Evolutionary conservation across 495 filamentous ascomycete species (phyloP).

Genomic region (Echria macrotheca): DNA sequence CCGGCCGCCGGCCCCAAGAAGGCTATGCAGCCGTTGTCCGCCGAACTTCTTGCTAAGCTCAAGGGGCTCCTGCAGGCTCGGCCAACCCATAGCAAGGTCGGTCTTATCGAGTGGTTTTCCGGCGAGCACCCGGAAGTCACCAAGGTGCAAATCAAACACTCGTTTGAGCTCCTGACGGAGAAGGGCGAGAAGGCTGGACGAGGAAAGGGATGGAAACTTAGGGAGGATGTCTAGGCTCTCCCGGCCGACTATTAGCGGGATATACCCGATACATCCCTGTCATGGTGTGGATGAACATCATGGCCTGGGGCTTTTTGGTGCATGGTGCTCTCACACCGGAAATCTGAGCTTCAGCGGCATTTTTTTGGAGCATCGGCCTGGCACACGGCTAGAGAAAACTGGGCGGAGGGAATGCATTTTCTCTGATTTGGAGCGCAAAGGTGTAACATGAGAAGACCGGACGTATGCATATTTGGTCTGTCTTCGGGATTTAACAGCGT

Average conservation of each 20-base stretch:
- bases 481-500: no score
- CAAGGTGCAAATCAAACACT: conserved; percentile 21
- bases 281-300: no score
- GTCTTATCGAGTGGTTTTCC: conserved; percentile 25
- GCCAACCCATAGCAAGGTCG: conserved; percentile 26
- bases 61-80: conserved; percentile 19
- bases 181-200: conserved; percentile 1
- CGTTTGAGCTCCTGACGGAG: conserved; percentile 22
- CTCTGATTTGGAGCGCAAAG: no score
- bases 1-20: conserved; percentile 16
- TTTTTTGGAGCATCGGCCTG: conserved; percentile 2
- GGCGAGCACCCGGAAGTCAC: conserved; percentile 12
- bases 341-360: no score
- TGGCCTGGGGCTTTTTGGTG: no score
- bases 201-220: conserved; percentile 22
- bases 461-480: no score
- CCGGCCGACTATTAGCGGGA: no score
- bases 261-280: no score
- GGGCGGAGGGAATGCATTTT: no score
- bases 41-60: conserved; percentile 19
- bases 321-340: no score
- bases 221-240: conserved; percentile 6
- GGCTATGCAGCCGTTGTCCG: conserved; percentile 14
- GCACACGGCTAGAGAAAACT: no score
- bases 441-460: no score